Evolutionary conservation across 1,284 basidiomycete genomes (phyloP).

Genomic region (Rhodotorula sp.): DNA sequence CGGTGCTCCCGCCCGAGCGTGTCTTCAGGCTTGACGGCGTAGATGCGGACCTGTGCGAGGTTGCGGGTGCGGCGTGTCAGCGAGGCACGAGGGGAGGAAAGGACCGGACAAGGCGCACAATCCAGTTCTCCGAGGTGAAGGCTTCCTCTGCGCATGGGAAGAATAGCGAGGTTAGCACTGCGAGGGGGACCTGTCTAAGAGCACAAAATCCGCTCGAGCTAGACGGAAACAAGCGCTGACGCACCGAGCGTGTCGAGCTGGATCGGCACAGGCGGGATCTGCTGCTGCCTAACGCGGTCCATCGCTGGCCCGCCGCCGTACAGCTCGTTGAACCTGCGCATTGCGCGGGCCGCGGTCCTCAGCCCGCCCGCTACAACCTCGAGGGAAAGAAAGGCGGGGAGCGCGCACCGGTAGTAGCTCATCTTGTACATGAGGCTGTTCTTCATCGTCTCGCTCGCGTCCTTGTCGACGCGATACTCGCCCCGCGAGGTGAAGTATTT

Average conservation of each 20-base stretch:
- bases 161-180: neutral
- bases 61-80: conserved; percentile 1
- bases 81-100: neutral
- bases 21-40: conserved; percentile 94
- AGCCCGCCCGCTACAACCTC: neutral
- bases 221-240: conserved; percentile 46
- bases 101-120: conserved; percentile 60
- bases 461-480: conserved; percentile 90
- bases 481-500: conserved; percentile 93
- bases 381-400: neutral
- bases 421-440: conserved; percentile 86
- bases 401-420: conserved; percentile 78
- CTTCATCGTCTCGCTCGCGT: conserved; percentile 86
- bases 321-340: conserved; percentile 74
- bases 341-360: neutral
- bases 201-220: neutral
- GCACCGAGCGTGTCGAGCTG: conserved; percentile 81
- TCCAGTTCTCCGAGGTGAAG: conserved; percentile 98
- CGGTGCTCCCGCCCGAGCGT: conserved; percentile 82
- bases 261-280: conserved; percentile 72
- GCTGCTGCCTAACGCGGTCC: conserved; percentile 82
- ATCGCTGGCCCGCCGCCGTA: conserved; percentile 72
- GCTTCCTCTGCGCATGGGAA: conserved; percentile 72
- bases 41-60: conserved; percentile 74
- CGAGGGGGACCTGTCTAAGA: neutral